Evolutionary conservation across 257 asterid species (phyloP), one percentile per base, ranked within the genome.

Genomic region (Lycium barbarum): DNA sequence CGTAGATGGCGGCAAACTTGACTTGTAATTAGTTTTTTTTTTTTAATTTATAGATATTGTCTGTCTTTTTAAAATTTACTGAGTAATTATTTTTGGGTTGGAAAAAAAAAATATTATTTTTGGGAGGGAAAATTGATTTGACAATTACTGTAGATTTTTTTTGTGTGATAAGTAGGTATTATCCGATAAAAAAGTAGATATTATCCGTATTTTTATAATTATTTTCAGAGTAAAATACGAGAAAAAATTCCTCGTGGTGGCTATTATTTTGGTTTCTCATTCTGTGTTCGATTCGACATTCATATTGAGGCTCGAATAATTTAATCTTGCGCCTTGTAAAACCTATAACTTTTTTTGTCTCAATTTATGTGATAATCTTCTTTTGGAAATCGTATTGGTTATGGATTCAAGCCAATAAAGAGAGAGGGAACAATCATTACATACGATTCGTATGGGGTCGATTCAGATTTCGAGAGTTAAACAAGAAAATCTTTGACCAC

Each of bases 1-100:
- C 81, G 61, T 13, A 12, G 20, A 74, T 49, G 81, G 81, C 81
- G 81, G 62, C 62, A 74, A 22, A n/a, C 14, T 73, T 73, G 38
- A 14, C 5, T 71, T 71, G 38, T 49, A 51, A 51, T 76, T 76
- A n/a, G 14, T 58, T 9, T 58, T 58, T 61, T 61, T n/a, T n/a
- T 0, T 13, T 11, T 9, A 15, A 55, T 55, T 6, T 0, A 18
- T 62, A 22, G 36, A 20, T 62, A 20, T 62, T 62, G 15, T 62
- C 36, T 62, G 2, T 62, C 6, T 20, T 20, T 62, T 62, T 9
- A 0, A 7, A 49, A 49, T 26, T 26, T 26, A 26, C 33, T 26
- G 33, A 26, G 33, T 26, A 45, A 45, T 26, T 26, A 26, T 26
- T 26, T 26, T 26, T 26, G 33, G 33, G 33, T 26, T 26, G 33